Base-by-base conservation (phyloP, 768 basidiomycete genomes). In the Tephrocybe sp. region DNA sequence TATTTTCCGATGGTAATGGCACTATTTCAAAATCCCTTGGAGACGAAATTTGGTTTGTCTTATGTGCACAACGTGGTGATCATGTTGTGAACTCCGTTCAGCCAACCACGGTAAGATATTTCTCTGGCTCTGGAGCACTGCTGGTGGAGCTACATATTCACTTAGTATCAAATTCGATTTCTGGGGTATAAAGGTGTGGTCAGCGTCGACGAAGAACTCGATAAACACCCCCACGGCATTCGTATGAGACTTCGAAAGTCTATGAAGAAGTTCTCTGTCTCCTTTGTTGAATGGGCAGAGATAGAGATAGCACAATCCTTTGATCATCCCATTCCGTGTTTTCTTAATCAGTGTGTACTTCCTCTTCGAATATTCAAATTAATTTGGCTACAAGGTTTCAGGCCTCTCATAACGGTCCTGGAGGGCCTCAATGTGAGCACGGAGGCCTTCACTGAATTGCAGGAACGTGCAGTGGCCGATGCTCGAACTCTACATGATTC, bases 151-250 rank as follows among this genome's bases (percentile, higher is more conserved):
- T n/a, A n/a, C n/a, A n/a, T n/a, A n/a, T n/a, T n/a, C n/a, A n/a
- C n/a, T 20, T 48, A 87, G 77, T 87, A 84, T 63, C 89, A 89
- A 69, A 91, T 92, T 43, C 82, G 92, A 39, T 87, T 92, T 62
- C 64, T 92, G 39, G 91, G 89, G 16, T 90, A 76, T 67, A 94
- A 94, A 65, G 92, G 92, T 0, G 80, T 93, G 19, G 86, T 93
- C 0, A 75, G 70, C 3, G 75, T 92, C 11, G 90, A 93, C 58
- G 66, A 67, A 44, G 64, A 75, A 35, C 63, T 89, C 2, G 68
- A 77, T 42, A 68, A 69, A 41, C 57, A 67, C 14, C 58, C 70
- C 12, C 56, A 66, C 38, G 82, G 82, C 0, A 79, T 84, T 43
- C 76, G 75, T 14, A 87, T 93, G 85, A 76, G 84, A 26, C 62